A percentile compares a stretch with the other conserved stretches of the same genome.
Evolutionary conservation across 2,329 filamentous ascomycete species (phyloP).

Genomic region (Aaosphaeria pasadenensis): DNA sequence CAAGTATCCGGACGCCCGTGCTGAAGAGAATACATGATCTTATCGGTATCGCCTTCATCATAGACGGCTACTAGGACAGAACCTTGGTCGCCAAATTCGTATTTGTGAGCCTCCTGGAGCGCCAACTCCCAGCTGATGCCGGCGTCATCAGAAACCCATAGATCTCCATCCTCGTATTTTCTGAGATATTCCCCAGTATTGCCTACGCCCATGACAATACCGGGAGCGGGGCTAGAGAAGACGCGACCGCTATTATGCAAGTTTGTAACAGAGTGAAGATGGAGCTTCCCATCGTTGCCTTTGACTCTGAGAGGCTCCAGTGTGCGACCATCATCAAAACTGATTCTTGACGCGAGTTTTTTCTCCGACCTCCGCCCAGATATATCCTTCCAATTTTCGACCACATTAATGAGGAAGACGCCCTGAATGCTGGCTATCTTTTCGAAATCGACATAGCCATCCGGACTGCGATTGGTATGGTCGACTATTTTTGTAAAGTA

Average conservation of each 20-base stretch:
- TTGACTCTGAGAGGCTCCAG: constrained; percentile 72
- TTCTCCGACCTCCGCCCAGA: constrained; percentile 54
- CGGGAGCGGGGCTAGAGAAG: constrained; percentile 91
- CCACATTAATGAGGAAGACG: constrained; percentile 83
- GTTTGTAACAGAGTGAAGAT: constrained; percentile 90
- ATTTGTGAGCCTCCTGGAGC: constrained; percentile 82
- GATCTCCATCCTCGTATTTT: constrained; percentile 68
- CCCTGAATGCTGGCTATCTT: constrained; percentile 90
- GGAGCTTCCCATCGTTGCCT: constrained; percentile 64
- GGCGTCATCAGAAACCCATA: constrained; percentile 89
- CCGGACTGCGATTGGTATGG: constrained; percentile 79
- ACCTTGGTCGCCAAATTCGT: constrained; percentile 92
- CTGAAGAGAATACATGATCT: constrained; percentile 77
- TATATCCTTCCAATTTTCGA: constrained; percentile 81
- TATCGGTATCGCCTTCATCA: constrained; percentile 61
- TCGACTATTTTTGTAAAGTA: constrained; percentile 92
- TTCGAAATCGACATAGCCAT: constrained; percentile 88
- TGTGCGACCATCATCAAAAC: constrained; percentile 90
- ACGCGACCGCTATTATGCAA: constrained; percentile 78
- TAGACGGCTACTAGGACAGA: constrained; percentile 81
- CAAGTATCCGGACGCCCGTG: constrained; percentile 74
- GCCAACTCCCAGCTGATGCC: constrained; percentile 78
- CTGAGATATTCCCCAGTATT: constrained; percentile 78
- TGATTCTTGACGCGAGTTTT: constrained; percentile 76
- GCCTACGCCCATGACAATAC: constrained; percentile 89